Evolutionary conservation across 495 filamentous ascomycete species (phyloP), one percentile per base, ranked within the genome.

Genomic region (Cladorrhinum samala): DNA sequence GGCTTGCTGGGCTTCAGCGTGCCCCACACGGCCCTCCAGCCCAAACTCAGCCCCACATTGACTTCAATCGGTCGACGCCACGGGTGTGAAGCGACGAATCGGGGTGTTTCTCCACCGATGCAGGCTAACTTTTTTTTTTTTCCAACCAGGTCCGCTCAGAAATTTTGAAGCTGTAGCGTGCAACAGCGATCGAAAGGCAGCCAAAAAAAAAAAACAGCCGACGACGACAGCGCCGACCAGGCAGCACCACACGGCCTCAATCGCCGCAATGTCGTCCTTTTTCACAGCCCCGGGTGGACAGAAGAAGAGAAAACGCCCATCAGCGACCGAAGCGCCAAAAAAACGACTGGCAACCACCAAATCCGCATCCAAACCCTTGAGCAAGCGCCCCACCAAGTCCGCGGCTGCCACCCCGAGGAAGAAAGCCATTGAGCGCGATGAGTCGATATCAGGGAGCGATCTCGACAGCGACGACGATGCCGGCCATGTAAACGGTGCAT

Each of bases 371-470:
- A 54, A 76, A 76, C 63, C 78, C 51, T 67, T 79, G 52, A 69
- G 74, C 62, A 71, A 67, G 62, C 66, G 66, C 58, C 45, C 65
- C 46, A 45, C 67, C 23, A 71, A 66, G 53, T 44, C 66, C 30
- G 47, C 73, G 46, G 71, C 76, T 55, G 65, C 74, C 53, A 76
- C 79, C 33, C 54, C 48, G 46, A 82, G 78, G 67, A 82, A 79
- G 67, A 83, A 81, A 69, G 69, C 77, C 72, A 75, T 75, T 54
- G 76, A 81, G 59, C 69, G 73, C 61, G 77, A 86, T 57, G 83
- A 89, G 40, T 91, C 88, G 9, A 94, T 96, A 66, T 94, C 90
- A 9, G 89, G 88, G 18, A 93, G 89, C 69, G 91, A 94, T 18
- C 71, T 82, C 13, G 84, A 86, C 42, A 70, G 71, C 52, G 74